Evolutionary conservation across 768 basidiomycete genomes (phyloP), one percentile per base, ranked within the genome.

Genomic region (Psilocybe sp.): DNA sequence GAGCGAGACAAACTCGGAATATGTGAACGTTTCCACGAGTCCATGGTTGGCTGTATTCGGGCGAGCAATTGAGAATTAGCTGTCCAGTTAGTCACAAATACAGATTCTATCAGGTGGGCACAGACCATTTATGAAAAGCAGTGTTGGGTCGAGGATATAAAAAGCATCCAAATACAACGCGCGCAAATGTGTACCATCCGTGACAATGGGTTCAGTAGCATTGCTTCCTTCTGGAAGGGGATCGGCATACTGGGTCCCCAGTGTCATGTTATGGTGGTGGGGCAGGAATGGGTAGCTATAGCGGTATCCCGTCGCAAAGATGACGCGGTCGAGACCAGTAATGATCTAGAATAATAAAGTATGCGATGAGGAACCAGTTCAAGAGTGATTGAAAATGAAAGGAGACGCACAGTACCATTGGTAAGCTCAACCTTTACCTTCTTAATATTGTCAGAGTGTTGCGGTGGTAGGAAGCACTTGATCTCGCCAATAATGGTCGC

Each of bases 231-330:
- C 23, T 3, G 23, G 23, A 9, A 50, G 56, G 12, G 64, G 58
- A 0, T 57, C 59, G 3, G 57, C 56, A 9, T 60, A 60, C 20
- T 63, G 59, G 8, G 54, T 33, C 1, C 62, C 58, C 14, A 66
- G 59, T 18, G 55, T 53, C 1, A 61, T 46, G 39, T 65, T 64
- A 57, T 72, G 70, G 52, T 69, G 72, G 32, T 74, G 64, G 0
- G 70, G 66, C 1, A 78, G 59, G 68, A 75, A 76, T 5, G 75
- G 74, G 57, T 69, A 75, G 0, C 69, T 65, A 51, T 76, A 74
- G n/a, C 70, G 66, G 59, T 66, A 75, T 16, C 74, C 74, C 0
- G 73, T 72, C 0, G 65, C 67, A 51, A 74, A 69, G 40, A 75
- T 64, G 46, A 75, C 53, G 11, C 57, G 59, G 52, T 69, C 68